Percentiles rank a stretch among this genome's conserved stretches.
phyloP scores from a whole-genome alignment of 768 basidiomycete genomes.

The Panellus pusillus region DNA sequence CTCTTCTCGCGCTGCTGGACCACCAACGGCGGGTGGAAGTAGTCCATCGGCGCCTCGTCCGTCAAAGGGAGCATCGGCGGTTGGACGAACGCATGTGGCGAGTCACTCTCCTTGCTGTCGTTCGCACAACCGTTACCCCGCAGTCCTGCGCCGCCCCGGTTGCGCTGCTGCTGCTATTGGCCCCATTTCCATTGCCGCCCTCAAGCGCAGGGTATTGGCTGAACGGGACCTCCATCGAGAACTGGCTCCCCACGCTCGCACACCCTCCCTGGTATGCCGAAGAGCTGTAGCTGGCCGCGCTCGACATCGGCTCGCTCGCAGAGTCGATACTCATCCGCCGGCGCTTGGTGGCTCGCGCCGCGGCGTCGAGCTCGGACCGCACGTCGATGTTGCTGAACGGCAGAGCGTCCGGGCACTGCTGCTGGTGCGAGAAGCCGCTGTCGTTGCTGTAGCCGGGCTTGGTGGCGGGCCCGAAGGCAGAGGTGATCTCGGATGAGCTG shows the following conservation, averaged over 20 bases:
- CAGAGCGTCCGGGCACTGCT: constrained; percentile 48
- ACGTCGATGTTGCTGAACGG: constrained; percentile 52
- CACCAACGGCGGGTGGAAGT: constrained; percentile 62
- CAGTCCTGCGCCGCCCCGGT: constrained; percentile 42
- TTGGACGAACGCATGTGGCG: constrained; percentile 55
- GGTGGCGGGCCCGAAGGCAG: constrained; percentile 40
- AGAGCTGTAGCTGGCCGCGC: constrained; percentile 57
- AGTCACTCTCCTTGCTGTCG: constrained; percentile 40
- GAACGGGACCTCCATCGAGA: constrained; percentile 70
- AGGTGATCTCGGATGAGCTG: constrained; percentile 48
- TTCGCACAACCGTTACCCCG: constrained; percentile 44
- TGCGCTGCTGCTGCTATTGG: background rate
- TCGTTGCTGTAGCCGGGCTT: constrained; percentile 27
- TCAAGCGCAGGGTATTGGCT: constrained; percentile 40
- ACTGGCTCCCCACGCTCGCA: constrained; percentile 51
- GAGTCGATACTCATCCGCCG: constrained; percentile 69
- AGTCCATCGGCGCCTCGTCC: constrained; percentile 73
- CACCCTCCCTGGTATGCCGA: constrained; percentile 63
- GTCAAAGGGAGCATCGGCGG: constrained; percentile 64
- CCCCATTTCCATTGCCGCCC: background rate
- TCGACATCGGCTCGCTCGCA: constrained; percentile 54
- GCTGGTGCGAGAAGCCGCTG: constrained; percentile 36
- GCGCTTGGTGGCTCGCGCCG: constrained; percentile 60
- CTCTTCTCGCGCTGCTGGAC: constrained; percentile 53
- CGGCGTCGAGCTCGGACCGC: constrained; percentile 42